These are phyloP conservation scores for Cutaneotrichosporon spelunceum DNA, from an alignment of 1,284 basidiomycete species.

Conservation along the genomic window DNA sequence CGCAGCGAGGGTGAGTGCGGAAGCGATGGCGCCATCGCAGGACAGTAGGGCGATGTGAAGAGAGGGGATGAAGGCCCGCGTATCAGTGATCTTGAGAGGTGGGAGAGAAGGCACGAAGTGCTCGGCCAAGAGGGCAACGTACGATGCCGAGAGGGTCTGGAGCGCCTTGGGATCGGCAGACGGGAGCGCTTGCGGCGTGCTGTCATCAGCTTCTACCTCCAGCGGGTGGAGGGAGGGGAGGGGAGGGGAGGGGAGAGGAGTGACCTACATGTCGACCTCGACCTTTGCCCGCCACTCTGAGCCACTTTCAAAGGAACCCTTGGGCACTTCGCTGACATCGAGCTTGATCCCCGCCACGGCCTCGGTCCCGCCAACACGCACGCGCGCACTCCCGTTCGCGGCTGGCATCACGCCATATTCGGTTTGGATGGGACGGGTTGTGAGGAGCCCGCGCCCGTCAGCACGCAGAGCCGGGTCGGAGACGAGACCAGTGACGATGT, in stretches of 20 bases:
- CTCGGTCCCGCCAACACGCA: constrained; percentile 44
- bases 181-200: constrained; percentile 49
- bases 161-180: constrained; percentile 26
- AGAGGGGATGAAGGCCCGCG: constrained; percentile 31
- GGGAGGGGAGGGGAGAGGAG: too few species aligned
- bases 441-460: constrained; percentile 41
- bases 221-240: neutral
- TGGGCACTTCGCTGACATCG: constrained; percentile 41
- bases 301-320: constrained; percentile 4
- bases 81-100: constrained; percentile 34
- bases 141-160: constrained; percentile 34
- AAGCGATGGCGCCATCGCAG: constrained; percentile 35
- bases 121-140: constrained; percentile 38
- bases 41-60: constrained; percentile 39
- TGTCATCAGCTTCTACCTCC: constrained; percentile 13
- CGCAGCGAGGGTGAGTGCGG: constrained; percentile 39
- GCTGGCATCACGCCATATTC: constrained; percentile 48
- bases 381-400: constrained; percentile 46
- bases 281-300: constrained; percentile 40
- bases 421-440: constrained; percentile 37
- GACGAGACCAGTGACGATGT: constrained; percentile 46
- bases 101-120: constrained; percentile 49
- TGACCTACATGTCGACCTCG: constrained; percentile 50
- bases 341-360: constrained; percentile 48
- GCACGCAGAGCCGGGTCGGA: constrained; percentile 36